Evolutionary conservation across 225 moss, liverwort and hornwort genomes (phyloP).

Genomic region (Straminergon stramineum): DNA sequence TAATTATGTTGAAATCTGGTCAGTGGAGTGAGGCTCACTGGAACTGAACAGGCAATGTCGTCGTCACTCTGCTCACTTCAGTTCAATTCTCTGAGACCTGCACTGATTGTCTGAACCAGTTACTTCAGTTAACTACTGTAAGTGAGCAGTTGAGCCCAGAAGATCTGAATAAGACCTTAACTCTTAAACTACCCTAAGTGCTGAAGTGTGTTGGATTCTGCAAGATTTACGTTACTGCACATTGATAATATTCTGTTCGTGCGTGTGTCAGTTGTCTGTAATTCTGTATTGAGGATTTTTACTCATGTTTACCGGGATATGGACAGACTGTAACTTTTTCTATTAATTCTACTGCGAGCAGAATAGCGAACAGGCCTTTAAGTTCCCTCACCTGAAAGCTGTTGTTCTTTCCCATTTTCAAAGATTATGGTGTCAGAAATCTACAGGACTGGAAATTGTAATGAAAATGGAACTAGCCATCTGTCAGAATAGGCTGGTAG

Average conservation of each 20-base stretch:
- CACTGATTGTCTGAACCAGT: too few relatives aligned
- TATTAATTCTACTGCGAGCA: background rate
- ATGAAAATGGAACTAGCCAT: background rate
- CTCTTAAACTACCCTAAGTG: background rate
- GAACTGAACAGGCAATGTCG: background rate
- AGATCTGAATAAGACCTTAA: background rate
- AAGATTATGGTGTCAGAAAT: background rate
- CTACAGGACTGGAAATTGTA: background rate
- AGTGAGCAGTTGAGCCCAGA: background rate
- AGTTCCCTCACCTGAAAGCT: background rate
- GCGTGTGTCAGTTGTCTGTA: background rate
- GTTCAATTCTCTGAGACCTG: background rate
- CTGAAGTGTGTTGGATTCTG: constrained; percentile 3
- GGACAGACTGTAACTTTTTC: background rate
- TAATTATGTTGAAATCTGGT: background rate
- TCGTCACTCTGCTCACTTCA: background rate
- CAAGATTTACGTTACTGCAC: background rate
- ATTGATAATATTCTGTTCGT: background rate
- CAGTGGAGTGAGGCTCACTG: background rate
- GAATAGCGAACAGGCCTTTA: background rate
- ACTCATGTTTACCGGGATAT: background rate
- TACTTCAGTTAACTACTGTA: background rate
- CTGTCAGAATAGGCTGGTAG: background rate
- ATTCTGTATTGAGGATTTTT: background rate
- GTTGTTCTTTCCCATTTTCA: background rate